phyloP scores from a whole-genome alignment of 1,284 basidiomycete genomes.

The Fomitopsis palustris region DNA sequence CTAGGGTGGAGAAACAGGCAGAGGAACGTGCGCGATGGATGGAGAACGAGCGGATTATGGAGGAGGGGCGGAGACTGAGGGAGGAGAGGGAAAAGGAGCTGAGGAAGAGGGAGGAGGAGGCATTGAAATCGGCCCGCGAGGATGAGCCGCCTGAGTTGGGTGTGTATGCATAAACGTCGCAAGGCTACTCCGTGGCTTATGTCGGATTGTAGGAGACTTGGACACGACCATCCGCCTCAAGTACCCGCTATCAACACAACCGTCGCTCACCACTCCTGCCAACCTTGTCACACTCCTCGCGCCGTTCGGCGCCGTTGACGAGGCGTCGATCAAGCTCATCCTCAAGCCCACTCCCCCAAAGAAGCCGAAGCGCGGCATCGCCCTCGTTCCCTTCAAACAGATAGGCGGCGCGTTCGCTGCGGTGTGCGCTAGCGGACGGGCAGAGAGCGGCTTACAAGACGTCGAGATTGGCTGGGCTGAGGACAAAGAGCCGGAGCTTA shows the following conservation, averaged over 20 bases:
- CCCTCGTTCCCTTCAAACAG: conserved; percentile 70
- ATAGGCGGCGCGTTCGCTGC: conserved; percentile 72
- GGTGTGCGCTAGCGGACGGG: conserved; percentile 55
- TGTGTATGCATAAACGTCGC: conserved; percentile 24
- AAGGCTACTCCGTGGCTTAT: background rate
- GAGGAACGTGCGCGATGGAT: conserved; percentile 53
- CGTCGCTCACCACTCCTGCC: conserved; percentile 47
- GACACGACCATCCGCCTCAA: conserved; percentile 75
- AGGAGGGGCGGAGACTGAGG: conserved; percentile 68
- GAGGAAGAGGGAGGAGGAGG: conserved; percentile 39
- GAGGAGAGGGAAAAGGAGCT: conserved; percentile 64
- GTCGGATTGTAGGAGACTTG: conserved; percentile 45
- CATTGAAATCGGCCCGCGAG: conserved; percentile 23
- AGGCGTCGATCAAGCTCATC: conserved; percentile 59
- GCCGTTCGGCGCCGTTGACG: conserved; percentile 61
- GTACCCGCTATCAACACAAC: conserved; percentile 54
- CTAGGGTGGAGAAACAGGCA: conserved; percentile 56
- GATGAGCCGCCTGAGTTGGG: conserved; percentile 51
- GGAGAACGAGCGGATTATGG: conserved; percentile 76
- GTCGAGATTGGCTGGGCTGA: conserved; percentile 48
- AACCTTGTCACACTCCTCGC: conserved; percentile 50
- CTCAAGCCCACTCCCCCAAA: conserved; percentile 50
- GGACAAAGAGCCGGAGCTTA: conserved; percentile 70
- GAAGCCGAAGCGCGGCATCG: conserved; percentile 63
- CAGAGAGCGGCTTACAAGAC: conserved; percentile 38